Percentiles rank a stretch among this genome's conserved stretches.
Evolutionary conservation across 225 moss, liverwort and hornwort species (phyloP).

Genomic region (Marchantia paleacea): DNA sequence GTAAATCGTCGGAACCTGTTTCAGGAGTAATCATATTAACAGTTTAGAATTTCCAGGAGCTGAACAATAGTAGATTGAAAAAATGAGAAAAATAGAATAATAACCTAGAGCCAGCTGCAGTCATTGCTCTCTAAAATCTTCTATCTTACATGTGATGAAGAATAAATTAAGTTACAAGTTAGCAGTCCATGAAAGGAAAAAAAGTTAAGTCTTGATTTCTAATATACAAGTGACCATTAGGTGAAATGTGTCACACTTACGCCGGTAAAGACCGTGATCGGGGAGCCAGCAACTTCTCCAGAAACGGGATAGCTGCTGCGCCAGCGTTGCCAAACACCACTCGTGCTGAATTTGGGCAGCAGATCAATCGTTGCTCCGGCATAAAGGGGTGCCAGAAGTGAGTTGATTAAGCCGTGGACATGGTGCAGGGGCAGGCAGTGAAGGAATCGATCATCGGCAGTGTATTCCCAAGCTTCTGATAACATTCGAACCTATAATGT

Average conservation of each 20-base stretch:
- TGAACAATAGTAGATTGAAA: not conserved
- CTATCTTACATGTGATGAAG: too few species aligned
- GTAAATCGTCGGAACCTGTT: constrained; percentile 86
- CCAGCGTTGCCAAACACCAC: constrained; percentile 82
- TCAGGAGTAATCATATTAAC: not conserved
- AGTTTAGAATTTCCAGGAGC: not conserved
- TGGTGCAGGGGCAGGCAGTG: constrained; percentile 94
- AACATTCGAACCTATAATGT: constrained; percentile 70
- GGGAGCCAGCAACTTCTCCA: constrained; percentile 38
- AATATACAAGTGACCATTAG: not conserved
- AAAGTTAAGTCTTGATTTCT: too few species aligned
- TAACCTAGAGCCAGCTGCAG: not conserved
- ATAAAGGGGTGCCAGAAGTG: constrained; percentile 77
- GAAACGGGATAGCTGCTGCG: constrained; percentile 52
- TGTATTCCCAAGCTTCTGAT: constrained; percentile 75
- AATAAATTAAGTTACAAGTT: too few species aligned
- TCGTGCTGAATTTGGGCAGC: constrained; percentile 78
- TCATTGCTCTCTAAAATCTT: not conserved
- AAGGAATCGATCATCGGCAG: constrained; percentile 71
- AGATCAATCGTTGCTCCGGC: constrained; percentile 76
- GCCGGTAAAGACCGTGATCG: constrained; percentile 81
- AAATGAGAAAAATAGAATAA: too few species aligned
- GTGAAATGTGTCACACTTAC: constrained; percentile 37
- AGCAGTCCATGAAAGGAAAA: too few species aligned
- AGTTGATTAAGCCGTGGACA: constrained; percentile 92